Conservation (phyloP, 345 rosid species). For the Dovyalis caffra region DNA sequence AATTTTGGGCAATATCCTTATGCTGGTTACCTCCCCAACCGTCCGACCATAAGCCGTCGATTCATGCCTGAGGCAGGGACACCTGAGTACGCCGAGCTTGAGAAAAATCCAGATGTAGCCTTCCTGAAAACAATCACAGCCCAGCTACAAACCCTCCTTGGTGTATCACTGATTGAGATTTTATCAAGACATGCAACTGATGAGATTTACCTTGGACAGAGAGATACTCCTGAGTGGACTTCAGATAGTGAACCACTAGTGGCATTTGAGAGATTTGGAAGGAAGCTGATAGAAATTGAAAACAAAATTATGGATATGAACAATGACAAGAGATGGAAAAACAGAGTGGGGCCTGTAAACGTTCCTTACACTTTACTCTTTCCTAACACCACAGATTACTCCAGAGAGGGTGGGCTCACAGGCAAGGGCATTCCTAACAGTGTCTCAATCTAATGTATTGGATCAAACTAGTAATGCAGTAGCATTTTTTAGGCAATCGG, state of each 20-base stretch:
- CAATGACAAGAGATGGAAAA: constrained; percentile 58
- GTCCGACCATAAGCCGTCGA: constrained; percentile 81
- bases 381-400: constrained; percentile 66
- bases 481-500: not conserved
- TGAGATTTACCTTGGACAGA: constrained; percentile 85
- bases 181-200: constrained; percentile 81
- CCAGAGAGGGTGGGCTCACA: constrained; percentile 64
- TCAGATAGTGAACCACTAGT: constrained; percentile 59
- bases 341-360: constrained; percentile 72
- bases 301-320: constrained; percentile 50
- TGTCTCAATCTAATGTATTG: constrained; percentile 52
- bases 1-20: constrained; percentile 96
- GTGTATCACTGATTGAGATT: constrained; percentile 78
- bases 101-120: constrained; percentile 45
- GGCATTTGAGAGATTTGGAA: constrained; percentile 61
- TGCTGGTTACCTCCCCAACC: constrained; percentile 92
- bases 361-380: constrained; percentile 76
- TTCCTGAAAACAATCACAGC: constrained; percentile 88
- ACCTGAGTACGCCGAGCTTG: constrained; percentile 57
- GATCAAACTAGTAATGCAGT: not conserved
- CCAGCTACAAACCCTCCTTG: constrained; percentile 81
- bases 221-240: constrained; percentile 73
- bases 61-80: constrained; percentile 96
- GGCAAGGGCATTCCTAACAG: constrained; percentile 95
- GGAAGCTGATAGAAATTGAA: constrained; percentile 57